Evolutionary conservation across 2,329 filamentous ascomycete genomes (phyloP).

Genomic region (Aspergillus carbonarius): DNA sequence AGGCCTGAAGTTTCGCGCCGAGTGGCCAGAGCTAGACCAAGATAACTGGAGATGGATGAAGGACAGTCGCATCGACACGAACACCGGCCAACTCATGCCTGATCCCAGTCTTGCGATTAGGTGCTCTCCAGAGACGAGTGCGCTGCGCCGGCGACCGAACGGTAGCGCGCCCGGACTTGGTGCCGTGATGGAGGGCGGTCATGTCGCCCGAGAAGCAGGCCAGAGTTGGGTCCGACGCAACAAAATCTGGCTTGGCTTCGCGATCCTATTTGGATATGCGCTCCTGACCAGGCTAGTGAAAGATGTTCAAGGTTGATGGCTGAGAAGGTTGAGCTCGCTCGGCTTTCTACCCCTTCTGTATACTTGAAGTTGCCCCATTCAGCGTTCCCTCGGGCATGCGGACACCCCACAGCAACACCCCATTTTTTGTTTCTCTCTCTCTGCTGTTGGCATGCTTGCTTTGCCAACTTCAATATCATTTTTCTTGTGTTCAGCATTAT

Average conservation of each 20-base stretch:
- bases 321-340: slow-evolving; percentile 16
- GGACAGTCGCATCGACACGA: slow-evolving; percentile 73
- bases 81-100: slow-evolving; percentile 68
- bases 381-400: background rate
- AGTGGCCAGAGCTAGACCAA: slow-evolving; percentile 86
- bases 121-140: slow-evolving; percentile 65
- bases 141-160: slow-evolving; percentile 61
- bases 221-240: slow-evolving; percentile 79
- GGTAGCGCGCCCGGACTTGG: slow-evolving; percentile 56
- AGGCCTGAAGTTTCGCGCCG: slow-evolving; percentile 80
- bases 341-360: background rate
- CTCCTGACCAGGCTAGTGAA: slow-evolving; percentile 73
- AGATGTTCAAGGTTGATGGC: slow-evolving; percentile 42
- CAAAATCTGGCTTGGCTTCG: slow-evolving; percentile 71
- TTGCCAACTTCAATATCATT: background rate
- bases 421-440: background rate
- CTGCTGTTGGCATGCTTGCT: background rate
- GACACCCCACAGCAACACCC: background rate
- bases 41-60: slow-evolving; percentile 94
- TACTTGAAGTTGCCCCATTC: background rate
- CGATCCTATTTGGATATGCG: slow-evolving; percentile 76
- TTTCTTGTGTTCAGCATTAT: background rate
- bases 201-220: slow-evolving; percentile 73
- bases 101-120: slow-evolving; percentile 51
- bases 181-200: slow-evolving; percentile 73